Evolutionary conservation across 2,329 filamentous ascomycete species (phyloP), one percentile per base, ranked within the genome.

Genomic region (Aureobasidium namibiae): DNA sequence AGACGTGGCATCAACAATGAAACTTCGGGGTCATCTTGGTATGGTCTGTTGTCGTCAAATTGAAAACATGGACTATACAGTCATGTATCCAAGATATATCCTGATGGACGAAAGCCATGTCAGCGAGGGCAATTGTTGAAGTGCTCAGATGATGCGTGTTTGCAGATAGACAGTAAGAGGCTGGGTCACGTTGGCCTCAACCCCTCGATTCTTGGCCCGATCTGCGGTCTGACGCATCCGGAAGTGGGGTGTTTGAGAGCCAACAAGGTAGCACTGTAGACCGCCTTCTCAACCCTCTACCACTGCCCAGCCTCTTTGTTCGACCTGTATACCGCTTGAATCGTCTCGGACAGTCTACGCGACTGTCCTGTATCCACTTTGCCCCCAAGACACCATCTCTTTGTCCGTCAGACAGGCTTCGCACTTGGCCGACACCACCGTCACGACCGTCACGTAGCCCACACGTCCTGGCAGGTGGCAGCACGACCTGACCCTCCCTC

Each of bases 321-420:
- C 26, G 38, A 13, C 26, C 36, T 18, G 38, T 54, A 41, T 31
- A 56, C 39, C 29, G 34, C 41, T 45, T n/a, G 29, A 13, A 56
- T 45, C 38, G 18, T 38, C 31, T 57, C 54, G 42, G 29, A 48
- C 54, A 57, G 42, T 48, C 54, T 57, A 13, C n/a, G 54, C 54
- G 54, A 57, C 54, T 57, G 54, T 46, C 26, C 41, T 23, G 9
- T 36, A 5, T 26, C 52, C 8, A 21, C 14, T 24, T 8, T 34
- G 11, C 31, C 6, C 16, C 24, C 52, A 39, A 39, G 18, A 41
- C 31, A 45, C 39, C 6, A 31, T 26, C 26, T 34, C 39, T 34
- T 45, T 45, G 39, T 34, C 13, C 13, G 14, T 8, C 39, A 13
- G 18, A 24, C 39, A 34, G 26, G 9, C 14, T 45, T 56, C 52